A percentile compares a stretch with the other conserved stretches of the same genome.
These are phyloP conservation scores for Hyphopichia burtonii DNA, from an alignment of 1,139 yeast species.

Conservation along the genomic window DNA sequence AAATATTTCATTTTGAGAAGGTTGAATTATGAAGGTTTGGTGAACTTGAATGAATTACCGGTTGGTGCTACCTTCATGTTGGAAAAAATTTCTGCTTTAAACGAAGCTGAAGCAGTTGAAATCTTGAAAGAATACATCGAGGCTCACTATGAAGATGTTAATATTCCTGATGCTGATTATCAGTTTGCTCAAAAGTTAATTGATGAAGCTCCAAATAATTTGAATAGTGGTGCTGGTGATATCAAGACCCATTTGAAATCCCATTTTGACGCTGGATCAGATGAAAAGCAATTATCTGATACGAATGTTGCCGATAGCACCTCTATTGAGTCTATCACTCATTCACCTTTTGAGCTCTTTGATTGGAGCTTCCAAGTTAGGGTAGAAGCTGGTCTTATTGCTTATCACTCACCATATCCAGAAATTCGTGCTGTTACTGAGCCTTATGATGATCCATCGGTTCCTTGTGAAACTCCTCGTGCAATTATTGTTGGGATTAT, in stretches of 20 bases:
- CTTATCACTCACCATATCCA: slow-evolving; percentile 60
- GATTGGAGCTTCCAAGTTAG: slow-evolving; percentile 28
- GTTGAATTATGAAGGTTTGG: slow-evolving; percentile 26
- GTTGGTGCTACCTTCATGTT: slow-evolving; percentile 26
- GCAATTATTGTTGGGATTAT: slow-evolving; percentile 50
- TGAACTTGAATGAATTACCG: slow-evolving; percentile 25
- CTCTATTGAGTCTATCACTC: not conserved
- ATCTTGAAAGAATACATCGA: slow-evolving; percentile 17
- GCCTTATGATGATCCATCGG: slow-evolving; percentile 49
- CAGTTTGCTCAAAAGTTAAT: slow-evolving; percentile 16
- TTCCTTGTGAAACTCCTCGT: slow-evolving; percentile 55
- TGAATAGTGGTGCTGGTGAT: not conserved
- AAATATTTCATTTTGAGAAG: slow-evolving; percentile 26
- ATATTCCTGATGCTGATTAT: slow-evolving; percentile 15
- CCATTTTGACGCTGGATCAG: not conserved
- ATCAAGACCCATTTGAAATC: slow-evolving; percentile 5
- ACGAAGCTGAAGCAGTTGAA: slow-evolving; percentile 20
- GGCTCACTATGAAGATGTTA: slow-evolving; percentile 21
- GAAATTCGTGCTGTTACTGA: slow-evolving; percentile 62
- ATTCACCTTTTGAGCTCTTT: not conserved
- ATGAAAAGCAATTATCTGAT: not conserved
- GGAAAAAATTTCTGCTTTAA: slow-evolving; percentile 24
- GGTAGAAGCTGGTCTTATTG: slow-evolving; percentile 45
- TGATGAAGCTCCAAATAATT: slow-evolving; percentile 4
- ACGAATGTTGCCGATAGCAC: not conserved